Base-by-base conservation (phyloP, 805 yeast genomes). In the Pichia phayaonensis region DNA sequence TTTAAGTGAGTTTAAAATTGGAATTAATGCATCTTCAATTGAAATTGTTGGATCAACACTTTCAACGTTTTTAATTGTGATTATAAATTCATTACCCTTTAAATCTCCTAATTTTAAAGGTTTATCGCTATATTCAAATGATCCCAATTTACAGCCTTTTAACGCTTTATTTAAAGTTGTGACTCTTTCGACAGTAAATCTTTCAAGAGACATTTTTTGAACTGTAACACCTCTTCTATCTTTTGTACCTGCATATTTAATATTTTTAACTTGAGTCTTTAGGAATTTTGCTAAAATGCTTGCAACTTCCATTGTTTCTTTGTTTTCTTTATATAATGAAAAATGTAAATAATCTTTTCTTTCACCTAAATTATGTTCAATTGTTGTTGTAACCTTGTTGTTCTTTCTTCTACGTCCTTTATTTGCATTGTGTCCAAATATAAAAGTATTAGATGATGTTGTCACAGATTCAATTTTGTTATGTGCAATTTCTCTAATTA, bases 221-320 rank as follows among this genome's bases (percentile, higher is more conserved):
- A 89, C 89, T 6, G 99, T 94, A 23, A 88, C 90, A 45, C 95
- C 99, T 64, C 99, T 80, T 59, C 98, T 79, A 66, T 94, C 99
- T 61, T 94, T 94, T 2, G 99, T 95, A 22, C 99, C 99, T 0
- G 97, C 95, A 65, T 83, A 89, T 47, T 87, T 75, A 36, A 94
- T 74, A 40, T 72, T 63, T 55, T 83, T 84, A 6, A 84, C 72
- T n/a, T 90, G 92, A 21, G 86, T 69, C 54, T 89, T 78, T 56
- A 94, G 71, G 54, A 87, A 77, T 62, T 84, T 84, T 45, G 90
- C 72, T 45, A 94, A 70, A 26, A 85, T 68, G 20, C 81, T 76
- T 1, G 94, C 94, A 15, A 88, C 94, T 69, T 94, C 97, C 97
- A 94, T 88, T 1, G 99, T 90, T 59, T 94, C 99, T 64, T 90